Base-by-base conservation (phyloP, 164 flowering plant genomes). In the Magnolia officinalis region DNA sequence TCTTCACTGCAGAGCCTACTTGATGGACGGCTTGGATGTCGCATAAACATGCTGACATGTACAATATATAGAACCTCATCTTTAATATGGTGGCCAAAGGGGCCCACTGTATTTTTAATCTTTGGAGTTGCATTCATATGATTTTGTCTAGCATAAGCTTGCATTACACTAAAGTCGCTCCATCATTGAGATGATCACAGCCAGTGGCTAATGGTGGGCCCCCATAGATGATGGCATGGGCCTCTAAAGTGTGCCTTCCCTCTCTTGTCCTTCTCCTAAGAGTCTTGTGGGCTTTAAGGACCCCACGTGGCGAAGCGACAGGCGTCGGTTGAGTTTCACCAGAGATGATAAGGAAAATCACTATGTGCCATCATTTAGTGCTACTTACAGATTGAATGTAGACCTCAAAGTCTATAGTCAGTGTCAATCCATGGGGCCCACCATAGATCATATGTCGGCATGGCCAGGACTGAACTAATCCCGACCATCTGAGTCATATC, bases 111-210 rank as follows among this genome's bases (percentile, higher is more conserved):
- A 10, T 8, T 19, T 64, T 64, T 37, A 16, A 1, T 4, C 37
- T 31, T 10, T 31, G 67, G 37, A 20, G 75, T 81, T 66, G 80
- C 69, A 49, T 69, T 79, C 71, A 58, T 84, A 86, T 86, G 81
- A 86, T 86, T 81, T 77, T 84, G 88, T 86, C 86, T 59, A 51
- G 75, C 79, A 79, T 78, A 67, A 74, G 2, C 77, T 72, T 77
- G 50, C 50, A 55, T 70, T 16, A 52, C 65, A 24, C 72, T 50
- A 85, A 83, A 79, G 75, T 4, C 19, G 21, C 11, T 50, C 8
- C 31, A 67, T 71, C 73, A 73, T 50, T 78, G 72, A 64, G 59
- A 72, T 31, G 51, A 73, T 82, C 75, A 52, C 83, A 68, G 21
- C 75, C 84, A 76, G 76, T 84, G 77, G 73, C 82, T n/a, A 76